Evolutionary conservation across 202 grass and related monocot genomes (phyloP), one percentile per base, ranked within the genome.

Genomic region (Carex arenaria): DNA sequence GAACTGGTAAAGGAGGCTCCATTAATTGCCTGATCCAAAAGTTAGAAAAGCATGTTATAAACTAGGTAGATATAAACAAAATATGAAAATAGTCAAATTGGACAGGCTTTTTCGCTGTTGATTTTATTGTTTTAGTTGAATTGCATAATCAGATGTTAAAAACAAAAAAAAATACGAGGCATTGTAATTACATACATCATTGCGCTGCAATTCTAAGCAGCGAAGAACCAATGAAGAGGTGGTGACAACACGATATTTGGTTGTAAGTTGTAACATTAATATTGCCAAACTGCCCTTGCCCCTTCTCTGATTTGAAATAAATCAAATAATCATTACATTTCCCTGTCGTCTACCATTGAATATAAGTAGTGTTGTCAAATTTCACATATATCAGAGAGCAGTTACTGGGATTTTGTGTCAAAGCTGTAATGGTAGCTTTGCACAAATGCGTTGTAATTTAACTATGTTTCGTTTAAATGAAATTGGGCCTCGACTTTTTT

Each of bases 311-410:
- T 65, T 92, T 91, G 78, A n/a, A n/a, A n/a, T n/a, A n/a, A n/a
- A n/a, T n/a, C n/a, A 98, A 85, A 85, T 98, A 98, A 75, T 86
- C 79, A 75, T 89, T 51, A 72, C 95, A 98, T 83, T 89, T 89
- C 40, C 56, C 82, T 80, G 85, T 80, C 72, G 86, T 84, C 95
- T 98, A 89, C 42, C 72, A 95, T 75, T 84, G 67, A 75, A 10
- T 17, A 88, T 20, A 53, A 31, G 26, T 63, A 76, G 68, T 87
- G 57, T 9, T 73, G 62, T 82, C 84, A 69, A 73, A 83, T 17
- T 74, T 7, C 1, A 18, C 4, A 65, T 80, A 67, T 80, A 86
- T 30, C 5, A 55, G 14, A 49, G n/a, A n/a, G n/a, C n/a, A n/a
- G n/a, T n/a, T n/a, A n/a, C n/a, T n/a, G n/a, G n/a, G n/a, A n/a